Percentiles rank a stretch among this genome's conserved stretches.
Conservation (phyloP, 2,329 filamentous ascomycete genomes). For the Aspergillus eucalypticola region DNA sequence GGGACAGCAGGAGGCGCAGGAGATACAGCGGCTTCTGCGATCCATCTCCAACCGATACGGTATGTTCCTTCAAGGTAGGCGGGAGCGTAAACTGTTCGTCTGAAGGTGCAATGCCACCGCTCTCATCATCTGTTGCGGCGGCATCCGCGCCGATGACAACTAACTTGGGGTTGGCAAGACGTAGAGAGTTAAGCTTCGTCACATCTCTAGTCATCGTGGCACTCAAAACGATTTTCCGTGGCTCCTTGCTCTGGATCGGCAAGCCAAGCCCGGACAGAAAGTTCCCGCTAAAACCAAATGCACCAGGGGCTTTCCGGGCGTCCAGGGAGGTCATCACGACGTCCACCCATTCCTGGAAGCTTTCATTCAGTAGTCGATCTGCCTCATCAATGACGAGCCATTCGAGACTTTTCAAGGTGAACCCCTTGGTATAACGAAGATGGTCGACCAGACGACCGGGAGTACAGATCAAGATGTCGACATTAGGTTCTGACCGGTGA, state of each 20-base stretch:
- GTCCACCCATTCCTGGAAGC: conserved; percentile 87
- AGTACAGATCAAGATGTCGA: conserved; percentile 88
- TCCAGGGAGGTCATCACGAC: conserved; percentile 64
- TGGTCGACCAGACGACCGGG: conserved; percentile 92
- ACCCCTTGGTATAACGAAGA: conserved; percentile 78
- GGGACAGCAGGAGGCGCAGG: conserved; percentile 66
- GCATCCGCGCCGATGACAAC: conserved; percentile 67
- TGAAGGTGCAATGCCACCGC: conserved; percentile 21
- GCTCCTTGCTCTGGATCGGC: conserved; percentile 42
- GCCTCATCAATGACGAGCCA: conserved; percentile 95
- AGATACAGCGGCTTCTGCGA: conserved; percentile 80
- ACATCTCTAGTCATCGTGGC: conserved; percentile 90
- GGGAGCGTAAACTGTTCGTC: conserved; percentile 61
- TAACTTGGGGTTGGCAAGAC: conserved; percentile 70
- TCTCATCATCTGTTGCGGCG: conserved; percentile 20
- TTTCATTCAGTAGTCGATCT: conserved; percentile 86
- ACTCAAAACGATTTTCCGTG: conserved; percentile 83
- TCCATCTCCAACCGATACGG: conserved; percentile 67
- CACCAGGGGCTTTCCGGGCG: conserved; percentile 52
- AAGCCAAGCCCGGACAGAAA: conserved; percentile 39
- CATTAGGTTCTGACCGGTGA: conserved; percentile 65
- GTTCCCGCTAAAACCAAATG: conserved; percentile 45
- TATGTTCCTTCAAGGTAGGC: conserved; percentile 62
- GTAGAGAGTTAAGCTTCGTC: conserved; percentile 73
- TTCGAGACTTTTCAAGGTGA: conserved; percentile 72